These are phyloP conservation scores for Sporothrix phasma DNA, from an alignment of 2,329 filamentous ascomycete species.

Conservation along the genomic window DNA sequence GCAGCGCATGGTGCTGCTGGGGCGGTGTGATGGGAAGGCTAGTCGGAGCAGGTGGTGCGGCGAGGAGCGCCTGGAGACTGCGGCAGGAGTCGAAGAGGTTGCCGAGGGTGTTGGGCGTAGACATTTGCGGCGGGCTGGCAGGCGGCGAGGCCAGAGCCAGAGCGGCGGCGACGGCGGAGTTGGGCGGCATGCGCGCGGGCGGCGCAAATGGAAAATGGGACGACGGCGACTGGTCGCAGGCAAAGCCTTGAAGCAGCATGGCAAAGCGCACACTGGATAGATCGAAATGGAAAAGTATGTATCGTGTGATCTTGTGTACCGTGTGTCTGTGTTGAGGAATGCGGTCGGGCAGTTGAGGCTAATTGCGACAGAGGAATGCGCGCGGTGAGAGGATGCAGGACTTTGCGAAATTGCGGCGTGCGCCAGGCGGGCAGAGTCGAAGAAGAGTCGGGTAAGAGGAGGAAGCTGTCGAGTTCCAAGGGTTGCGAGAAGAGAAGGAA, in stretches of 20 bases:
- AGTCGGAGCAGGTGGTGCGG: conserved; percentile 23
- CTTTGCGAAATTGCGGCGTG: neutral
- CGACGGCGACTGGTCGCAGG: conserved; percentile 17
- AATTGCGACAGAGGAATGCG: conserved; percentile 6
- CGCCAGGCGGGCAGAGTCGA: neutral
- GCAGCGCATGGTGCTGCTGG: conserved; percentile 27
- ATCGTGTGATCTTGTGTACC: no score
- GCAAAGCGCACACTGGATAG: neutral
- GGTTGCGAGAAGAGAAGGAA: conserved; percentile 1
- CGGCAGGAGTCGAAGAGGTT: conserved; percentile 52
- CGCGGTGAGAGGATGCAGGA: neutral
- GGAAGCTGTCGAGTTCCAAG: neutral
- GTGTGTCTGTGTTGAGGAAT: conserved; percentile 7
- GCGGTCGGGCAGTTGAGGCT: conserved; percentile 6
- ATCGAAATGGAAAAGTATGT: neutral
- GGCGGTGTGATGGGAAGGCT: conserved; percentile 33
- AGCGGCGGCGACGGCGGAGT: conserved; percentile 1
- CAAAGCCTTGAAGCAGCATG: conserved; percentile 18
- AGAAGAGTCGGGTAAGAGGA: neutral
- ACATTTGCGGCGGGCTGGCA: conserved; percentile 40
- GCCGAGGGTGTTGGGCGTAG: conserved; percentile 37
- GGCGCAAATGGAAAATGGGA: conserved; percentile 6
- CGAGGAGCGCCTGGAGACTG: conserved; percentile 50
- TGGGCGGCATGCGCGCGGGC: conserved; percentile 3
- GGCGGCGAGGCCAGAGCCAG: conserved; percentile 48